phyloP scores from a whole-genome alignment of 1,139 yeast genomes.

The Arxiozyma bovina region DNA sequence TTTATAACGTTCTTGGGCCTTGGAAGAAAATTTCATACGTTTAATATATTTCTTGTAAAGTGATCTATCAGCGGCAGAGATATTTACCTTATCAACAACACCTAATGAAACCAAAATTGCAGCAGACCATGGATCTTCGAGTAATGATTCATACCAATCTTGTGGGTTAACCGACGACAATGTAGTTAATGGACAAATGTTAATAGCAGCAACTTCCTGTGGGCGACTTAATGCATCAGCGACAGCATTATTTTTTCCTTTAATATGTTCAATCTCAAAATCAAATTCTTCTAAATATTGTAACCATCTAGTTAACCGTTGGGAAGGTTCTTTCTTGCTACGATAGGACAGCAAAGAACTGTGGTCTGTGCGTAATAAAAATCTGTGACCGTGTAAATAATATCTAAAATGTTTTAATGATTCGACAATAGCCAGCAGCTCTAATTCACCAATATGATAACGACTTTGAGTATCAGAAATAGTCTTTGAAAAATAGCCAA shows the following conservation, averaged over 20 bases:
- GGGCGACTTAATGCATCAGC: slow-evolving; percentile 12
- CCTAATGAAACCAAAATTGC: neutral
- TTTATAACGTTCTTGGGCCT: neutral
- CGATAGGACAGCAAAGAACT: slow-evolving; percentile 7
- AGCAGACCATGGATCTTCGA: neutral
- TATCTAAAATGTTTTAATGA: slow-evolving; percentile 11
- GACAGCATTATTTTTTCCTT: slow-evolving; percentile 9
- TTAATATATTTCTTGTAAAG: neutral
- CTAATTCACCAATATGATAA: slow-evolving; percentile 12
- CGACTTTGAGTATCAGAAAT: slow-evolving; percentile 9
- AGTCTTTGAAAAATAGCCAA: slow-evolving; percentile 12
- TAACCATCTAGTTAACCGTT: slow-evolving; percentile 11
- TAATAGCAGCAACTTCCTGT: neutral
- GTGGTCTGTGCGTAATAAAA: slow-evolving; percentile 13
- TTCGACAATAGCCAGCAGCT: slow-evolving; percentile 10
- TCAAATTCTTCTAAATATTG: slow-evolving; percentile 11
- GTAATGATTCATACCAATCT: no score
- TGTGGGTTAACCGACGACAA: neutral
- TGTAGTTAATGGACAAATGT: neutral
- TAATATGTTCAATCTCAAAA: slow-evolving; percentile 7
- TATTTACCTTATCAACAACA: neutral
- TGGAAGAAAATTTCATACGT: neutral
- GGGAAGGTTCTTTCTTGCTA: slow-evolving; percentile 9
- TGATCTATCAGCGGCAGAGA: neutral
- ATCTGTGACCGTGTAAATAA: slow-evolving; percentile 10